Evolutionary conservation across 768 basidiomycete genomes (phyloP), one percentile per base, ranked within the genome.

Genomic region (Xerocomellus amylosporus): DNA sequence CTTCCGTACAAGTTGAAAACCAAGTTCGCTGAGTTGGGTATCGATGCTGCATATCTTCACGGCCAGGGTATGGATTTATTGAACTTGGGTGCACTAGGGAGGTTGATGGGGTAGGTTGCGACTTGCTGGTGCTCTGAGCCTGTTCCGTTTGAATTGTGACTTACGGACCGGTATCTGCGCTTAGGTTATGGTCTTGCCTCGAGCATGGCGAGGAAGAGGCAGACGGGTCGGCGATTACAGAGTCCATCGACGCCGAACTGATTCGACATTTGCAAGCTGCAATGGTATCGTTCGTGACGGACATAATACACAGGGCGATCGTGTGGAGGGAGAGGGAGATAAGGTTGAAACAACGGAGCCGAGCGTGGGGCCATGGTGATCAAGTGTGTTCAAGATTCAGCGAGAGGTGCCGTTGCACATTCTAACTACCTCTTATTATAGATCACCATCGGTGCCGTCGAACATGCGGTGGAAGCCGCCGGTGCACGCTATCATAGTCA

Each of bases 261-360:
- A 66, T 89, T 30, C 74, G 64, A 28, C 58, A 80, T 14, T 58
- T 89, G 36, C 72, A 73, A 19, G 72, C 64, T 10, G 73, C 79
- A 30, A 61, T 83, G 20, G 72, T 76, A 9, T 73, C 76, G 31
- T 90, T 88, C 59, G 73, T 79, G 15, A 75, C 77, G 8, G 75
- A 79, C 36, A 49, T 83, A 0, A 69, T 86, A 2, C 77, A 80
- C 51, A 76, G 74, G 33, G 73, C 78, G 20, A 77, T 88, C 40
- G 71, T 80, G 8, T 71, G 77, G 36, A 79, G 80, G 39, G 85
- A 87, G 60, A 79, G 84, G 53, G 87, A 87, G 59, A 67, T 74
- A 49, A 68, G 71, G 31, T 64, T 85, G 62, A 88, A 88, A 69
- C 72, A 74, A 38, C 77, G 78, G 19, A 80, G 80, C 44, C 86